Base-by-base conservation (phyloP, 1,139 yeast genomes). In the Debaryomyces psychrophilus region DNA sequence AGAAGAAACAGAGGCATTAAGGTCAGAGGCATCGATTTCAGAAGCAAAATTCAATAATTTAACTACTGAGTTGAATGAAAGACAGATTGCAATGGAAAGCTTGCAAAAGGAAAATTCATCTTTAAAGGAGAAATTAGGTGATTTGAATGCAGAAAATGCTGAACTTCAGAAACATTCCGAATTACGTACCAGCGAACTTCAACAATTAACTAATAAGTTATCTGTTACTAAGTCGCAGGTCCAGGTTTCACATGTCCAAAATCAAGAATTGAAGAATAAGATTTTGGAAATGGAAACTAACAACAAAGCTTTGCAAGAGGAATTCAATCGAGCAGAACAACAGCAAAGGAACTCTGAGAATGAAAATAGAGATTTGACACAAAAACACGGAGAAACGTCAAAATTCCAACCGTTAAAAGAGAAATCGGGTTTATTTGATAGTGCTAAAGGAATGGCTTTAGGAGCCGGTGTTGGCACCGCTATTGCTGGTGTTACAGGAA, bases 31-130 rank as follows among this genome's bases (percentile, higher is more conserved):
- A 2, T 82, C 90, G 1, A 77, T 89, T 41, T 79, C 90, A 1
- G 96, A 92, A 62, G 96, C 96, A 7, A 87, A 83, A 53, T 79
- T 82, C 54, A 86, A 87, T 59, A 84, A 90, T 9, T 78, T 87
- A 38, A 87, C 88, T 48, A 61, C 83, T 0, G 85, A 88, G 55
- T 76, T 87, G 54, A 83, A 82, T 53, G 81, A 80, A 44, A 72
- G 83, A 43, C 86, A 85, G 55, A 63, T 77, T 7, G 77, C 79
- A 18, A 72, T 84, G 50, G 88, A 85, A 46, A 79, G 77, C 41
- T 77, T 87, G 20, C 92, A 87, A 62, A 81, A 83, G 56, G 81
- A 81, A 54, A 89, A 87, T 55, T 71, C 80, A 14, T 59, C 77
- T 4, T 67, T 87, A 55, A 87, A 83, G 60, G 95, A 87, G 57